Evolutionary conservation across 1,139 yeast species (phyloP).

Genomic region (Petasospora fabianii): DNA sequence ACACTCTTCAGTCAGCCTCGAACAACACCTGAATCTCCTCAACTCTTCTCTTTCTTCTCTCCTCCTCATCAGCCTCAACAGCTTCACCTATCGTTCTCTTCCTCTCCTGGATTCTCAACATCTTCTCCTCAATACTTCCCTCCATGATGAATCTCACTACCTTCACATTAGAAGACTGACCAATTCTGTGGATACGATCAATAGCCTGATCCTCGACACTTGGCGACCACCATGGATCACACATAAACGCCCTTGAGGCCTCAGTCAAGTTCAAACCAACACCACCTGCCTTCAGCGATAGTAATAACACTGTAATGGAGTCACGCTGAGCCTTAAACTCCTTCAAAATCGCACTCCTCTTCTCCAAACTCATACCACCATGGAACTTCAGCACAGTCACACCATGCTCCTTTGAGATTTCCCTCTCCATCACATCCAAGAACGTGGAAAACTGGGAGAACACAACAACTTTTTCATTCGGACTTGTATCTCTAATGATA

Average conservation of each 20-base stretch:
- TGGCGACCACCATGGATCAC: slow-evolving; percentile 99
- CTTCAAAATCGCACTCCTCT: slow-evolving; percentile 58
- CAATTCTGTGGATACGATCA: slow-evolving; percentile 90
- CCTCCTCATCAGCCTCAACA: slow-evolving; percentile 77
- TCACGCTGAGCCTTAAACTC: slow-evolving; percentile 43
- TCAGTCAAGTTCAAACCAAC: slow-evolving; percentile 88
- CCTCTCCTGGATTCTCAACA: slow-evolving; percentile 82
- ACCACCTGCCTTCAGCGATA: slow-evolving; percentile 92
- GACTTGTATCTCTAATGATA: slow-evolving; percentile 47
- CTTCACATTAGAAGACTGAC: slow-evolving; percentile 70
- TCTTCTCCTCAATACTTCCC: slow-evolving; percentile 84
- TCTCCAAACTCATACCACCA: slow-evolving; percentile 69
- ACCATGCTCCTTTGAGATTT: slow-evolving; percentile 45
- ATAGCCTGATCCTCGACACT: slow-evolving; percentile 94
- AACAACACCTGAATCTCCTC: slow-evolving; percentile 81
- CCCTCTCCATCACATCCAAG: slow-evolving; percentile 69
- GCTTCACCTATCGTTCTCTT: slow-evolving; percentile 85
- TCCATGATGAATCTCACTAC: slow-evolving; percentile 80
- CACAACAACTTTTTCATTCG: slow-evolving; percentile 75
- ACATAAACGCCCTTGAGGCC: slow-evolving; percentile 82
- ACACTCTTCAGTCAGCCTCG: slow-evolving; percentile 37
- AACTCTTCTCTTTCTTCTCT: slow-evolving; percentile 65
- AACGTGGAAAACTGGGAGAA: slow-evolving; percentile 90
- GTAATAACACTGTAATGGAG: slow-evolving; percentile 51
- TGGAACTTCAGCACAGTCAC: slow-evolving; percentile 65